These are phyloP conservation scores for Yamadazyma blattariae DNA, from an alignment of 1,139 yeast species.

Conservation along the genomic window DNA sequence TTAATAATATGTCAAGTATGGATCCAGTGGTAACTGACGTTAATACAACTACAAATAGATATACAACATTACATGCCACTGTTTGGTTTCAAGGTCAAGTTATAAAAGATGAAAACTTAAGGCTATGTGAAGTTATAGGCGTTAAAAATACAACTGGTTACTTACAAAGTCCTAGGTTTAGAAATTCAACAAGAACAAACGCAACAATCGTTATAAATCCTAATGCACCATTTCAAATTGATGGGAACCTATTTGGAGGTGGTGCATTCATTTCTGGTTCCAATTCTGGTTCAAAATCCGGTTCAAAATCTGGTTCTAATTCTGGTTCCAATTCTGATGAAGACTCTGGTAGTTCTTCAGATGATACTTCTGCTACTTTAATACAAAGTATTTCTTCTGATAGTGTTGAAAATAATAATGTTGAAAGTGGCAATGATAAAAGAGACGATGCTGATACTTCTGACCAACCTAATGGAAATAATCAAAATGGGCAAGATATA, in stretches of 20 bases:
- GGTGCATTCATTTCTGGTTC: not conserved
- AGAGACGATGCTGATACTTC: no score
- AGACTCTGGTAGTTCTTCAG: not conserved
- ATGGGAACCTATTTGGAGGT: not conserved
- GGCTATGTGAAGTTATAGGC: conserved; percentile 47
- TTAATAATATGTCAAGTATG: conserved; percentile 60
- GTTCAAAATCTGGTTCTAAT: no score
- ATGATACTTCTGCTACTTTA: no score
- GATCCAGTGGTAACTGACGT: conserved; percentile 36
- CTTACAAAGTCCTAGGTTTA: conserved; percentile 12
- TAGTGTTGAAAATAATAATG: no score
- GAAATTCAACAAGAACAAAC: conserved; percentile 1
- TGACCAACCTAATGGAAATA: no score
- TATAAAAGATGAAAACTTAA: conserved; percentile 33
- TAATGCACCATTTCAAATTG: conserved; percentile 7
- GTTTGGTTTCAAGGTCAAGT: conserved; percentile 43
- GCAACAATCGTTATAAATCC: conserved; percentile 12
- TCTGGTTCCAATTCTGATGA: not conserved
- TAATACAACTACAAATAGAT: conserved; percentile 41
- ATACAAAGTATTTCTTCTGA: no score
- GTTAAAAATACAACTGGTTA: conserved; percentile 33
- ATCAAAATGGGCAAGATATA: no score
- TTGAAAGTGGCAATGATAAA: no score
- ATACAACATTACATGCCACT: conserved; percentile 48
- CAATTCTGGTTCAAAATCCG: no score